Conservation (phyloP, 2,329 filamentous ascomycete species). For the Phaeophleospora eucalypticola region DNA sequence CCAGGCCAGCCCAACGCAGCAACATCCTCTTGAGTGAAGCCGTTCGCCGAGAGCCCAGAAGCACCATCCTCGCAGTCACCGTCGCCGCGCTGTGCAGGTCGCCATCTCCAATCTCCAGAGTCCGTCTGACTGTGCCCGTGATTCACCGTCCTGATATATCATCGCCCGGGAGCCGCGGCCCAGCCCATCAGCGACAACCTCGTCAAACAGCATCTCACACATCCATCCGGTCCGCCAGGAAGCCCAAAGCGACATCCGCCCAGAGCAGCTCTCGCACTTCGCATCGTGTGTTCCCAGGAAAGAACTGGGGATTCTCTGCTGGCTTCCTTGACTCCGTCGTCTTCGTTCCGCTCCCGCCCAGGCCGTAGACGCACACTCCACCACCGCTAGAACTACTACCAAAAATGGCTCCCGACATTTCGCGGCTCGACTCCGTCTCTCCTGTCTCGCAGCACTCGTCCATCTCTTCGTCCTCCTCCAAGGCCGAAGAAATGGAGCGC, state of each 20-base stretch:
- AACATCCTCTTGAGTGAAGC: too few species aligned
- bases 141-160: background rate
- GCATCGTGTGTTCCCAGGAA: too few species aligned
- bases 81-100: too few species aligned
- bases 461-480: constrained; percentile 1
- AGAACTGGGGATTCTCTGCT: too few species aligned
- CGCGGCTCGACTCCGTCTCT: constrained; percentile 14
- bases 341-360: background rate
- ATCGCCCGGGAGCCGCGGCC: background rate
- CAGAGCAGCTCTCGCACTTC: too few species aligned
- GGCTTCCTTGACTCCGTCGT: too few species aligned
- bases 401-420: constrained; percentile 17
- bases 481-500: constrained; percentile 23
- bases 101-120: too few species aligned
- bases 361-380: background rate
- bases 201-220: too few species aligned
- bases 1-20: background rate
- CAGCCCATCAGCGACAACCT: too few species aligned
- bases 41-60: background rate
- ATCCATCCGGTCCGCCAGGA: background rate
- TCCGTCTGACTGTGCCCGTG: background rate
- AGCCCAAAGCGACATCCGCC: constrained; percentile 1
- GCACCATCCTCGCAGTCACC: background rate
- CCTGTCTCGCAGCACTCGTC: constrained; percentile 3
- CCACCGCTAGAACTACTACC: background rate